Conservation (phyloP, 331 rosid species). For the Pyrus hybrid region DNA sequence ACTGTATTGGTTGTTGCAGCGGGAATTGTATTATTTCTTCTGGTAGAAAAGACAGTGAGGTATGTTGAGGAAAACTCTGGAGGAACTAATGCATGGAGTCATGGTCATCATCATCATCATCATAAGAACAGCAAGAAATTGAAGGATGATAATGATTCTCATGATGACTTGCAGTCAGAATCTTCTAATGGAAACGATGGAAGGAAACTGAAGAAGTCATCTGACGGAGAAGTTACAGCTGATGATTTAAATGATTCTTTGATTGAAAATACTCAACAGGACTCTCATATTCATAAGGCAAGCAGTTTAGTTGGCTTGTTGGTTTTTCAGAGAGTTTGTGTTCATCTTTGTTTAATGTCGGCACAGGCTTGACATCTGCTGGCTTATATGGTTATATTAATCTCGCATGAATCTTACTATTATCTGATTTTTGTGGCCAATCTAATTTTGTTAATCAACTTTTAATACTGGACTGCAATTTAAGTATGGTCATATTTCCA, state of each 20-base stretch:
- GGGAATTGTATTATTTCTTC: constrained; percentile 90
- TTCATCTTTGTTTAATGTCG: neutral
- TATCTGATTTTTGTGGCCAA: neutral
- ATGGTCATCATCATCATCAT: constrained; percentile 77
- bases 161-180: constrained; percentile 23
- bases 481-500: constrained; percentile 16
- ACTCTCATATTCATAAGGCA: constrained; percentile 61
- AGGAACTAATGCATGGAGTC: constrained; percentile 58
- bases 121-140: constrained; percentile 40
- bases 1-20: constrained; percentile 44
- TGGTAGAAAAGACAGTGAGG: constrained; percentile 90
- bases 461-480: constrained; percentile 8
- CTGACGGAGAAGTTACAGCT: constrained; percentile 25
- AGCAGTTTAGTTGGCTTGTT: constrained; percentile 12
- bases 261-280: constrained; percentile 34
- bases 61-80: constrained; percentile 77
- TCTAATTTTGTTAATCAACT: neutral
- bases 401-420: neutral
- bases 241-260: constrained; percentile 20
- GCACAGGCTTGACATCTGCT: neutral
- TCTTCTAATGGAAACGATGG: constrained; percentile 19
- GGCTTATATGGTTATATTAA: neutral
- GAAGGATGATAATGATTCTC: constrained; percentile 50
- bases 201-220: constrained; percentile 16
- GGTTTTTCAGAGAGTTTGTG: neutral